Evolutionary conservation across 2,329 filamentous ascomycete genomes (phyloP), one percentile per base, ranked within the genome.

Genomic region (Juglanconis oblonga): DNA sequence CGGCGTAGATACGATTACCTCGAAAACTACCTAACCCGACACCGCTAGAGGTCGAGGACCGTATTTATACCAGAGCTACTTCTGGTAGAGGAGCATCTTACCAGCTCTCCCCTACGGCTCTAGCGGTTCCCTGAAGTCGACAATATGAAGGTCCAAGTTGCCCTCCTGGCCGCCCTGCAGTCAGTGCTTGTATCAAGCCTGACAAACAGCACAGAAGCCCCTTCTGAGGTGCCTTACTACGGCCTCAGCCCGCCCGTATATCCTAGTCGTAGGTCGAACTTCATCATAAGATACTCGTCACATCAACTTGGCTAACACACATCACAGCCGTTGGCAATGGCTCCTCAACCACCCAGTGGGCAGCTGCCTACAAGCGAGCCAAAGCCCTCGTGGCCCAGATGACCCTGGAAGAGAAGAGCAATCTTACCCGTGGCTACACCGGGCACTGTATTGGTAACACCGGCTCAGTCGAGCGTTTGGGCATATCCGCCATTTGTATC

Each of bases 401-500:
- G 67, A 78, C 72, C 2, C 62, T 74, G 8, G 72, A 74, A 45
- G 76, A 78, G 53, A 76, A 75, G 68, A 69, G 68, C 10, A 74
- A 71, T 57, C 60, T 78, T 48, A 78, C 76, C 1, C 72, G 70
- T 4, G 76, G 76, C 45, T 68, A 62, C 14, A 64, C 70, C 0
- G 72, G 71, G 3, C 59, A 61, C 1, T 74, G 72, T 57, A 69
- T 69, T 1, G 73, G 73, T 45, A 73, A 73, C 66, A 67, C 69
- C 0, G 65, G 68, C 29, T 57, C 48, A 3, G 56, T 62, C 11
- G 33, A 67, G 3, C 67, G 81, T 69, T 65, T 83, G 68, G 52
- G 71, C 67, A 44, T 79, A 67, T 58, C 77, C 66, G 42, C 77
- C 62, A 65, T 83, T 71, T 64, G 79, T 73, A 71, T 82, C 75